phyloP scores from a whole-genome alignment of 2,329 filamentous ascomycete species.

The Aureobasidium sp. region DNA sequence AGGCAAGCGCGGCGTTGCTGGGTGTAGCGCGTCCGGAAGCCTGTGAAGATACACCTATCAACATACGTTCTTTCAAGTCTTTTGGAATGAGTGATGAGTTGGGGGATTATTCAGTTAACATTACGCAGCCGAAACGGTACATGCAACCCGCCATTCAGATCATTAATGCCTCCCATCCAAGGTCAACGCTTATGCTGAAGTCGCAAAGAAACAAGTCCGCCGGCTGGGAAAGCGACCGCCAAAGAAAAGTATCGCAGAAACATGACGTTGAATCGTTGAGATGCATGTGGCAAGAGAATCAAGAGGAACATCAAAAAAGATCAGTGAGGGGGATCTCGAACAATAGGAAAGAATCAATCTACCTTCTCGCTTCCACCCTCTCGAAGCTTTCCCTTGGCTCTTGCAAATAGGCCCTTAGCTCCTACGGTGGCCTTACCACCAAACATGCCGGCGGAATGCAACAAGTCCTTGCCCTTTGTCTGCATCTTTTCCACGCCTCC shows the following conservation, averaged over 20 bases:
- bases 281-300: constrained; percentile 12
- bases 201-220: constrained; percentile 1
- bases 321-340: constrained; percentile 19
- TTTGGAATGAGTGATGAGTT: neutral
- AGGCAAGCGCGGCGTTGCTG: constrained; percentile 10
- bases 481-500: constrained; percentile 45
- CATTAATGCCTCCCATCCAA: constrained; percentile 13
- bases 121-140: constrained; percentile 11
- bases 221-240: neutral
- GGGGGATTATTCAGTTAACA: constrained; percentile 11
- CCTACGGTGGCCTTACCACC: constrained; percentile 66
- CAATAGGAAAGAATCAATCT: constrained; percentile 57
- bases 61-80: constrained; percentile 11
- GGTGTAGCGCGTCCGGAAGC: constrained; percentile 6
- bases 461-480: constrained; percentile 77
- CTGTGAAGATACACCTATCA: constrained; percentile 11
- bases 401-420: constrained; percentile 83
- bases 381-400: constrained; percentile 76
- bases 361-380: constrained; percentile 68
- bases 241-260: neutral
- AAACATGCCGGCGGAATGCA: constrained; percentile 69
- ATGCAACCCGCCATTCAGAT: constrained; percentile 8
- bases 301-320: neutral
- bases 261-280: neutral
- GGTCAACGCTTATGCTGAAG: constrained; percentile 12